Evolutionary conservation across 2,329 filamentous ascomycete genomes (phyloP).

Genomic region (Emergomyces africanus): DNA sequence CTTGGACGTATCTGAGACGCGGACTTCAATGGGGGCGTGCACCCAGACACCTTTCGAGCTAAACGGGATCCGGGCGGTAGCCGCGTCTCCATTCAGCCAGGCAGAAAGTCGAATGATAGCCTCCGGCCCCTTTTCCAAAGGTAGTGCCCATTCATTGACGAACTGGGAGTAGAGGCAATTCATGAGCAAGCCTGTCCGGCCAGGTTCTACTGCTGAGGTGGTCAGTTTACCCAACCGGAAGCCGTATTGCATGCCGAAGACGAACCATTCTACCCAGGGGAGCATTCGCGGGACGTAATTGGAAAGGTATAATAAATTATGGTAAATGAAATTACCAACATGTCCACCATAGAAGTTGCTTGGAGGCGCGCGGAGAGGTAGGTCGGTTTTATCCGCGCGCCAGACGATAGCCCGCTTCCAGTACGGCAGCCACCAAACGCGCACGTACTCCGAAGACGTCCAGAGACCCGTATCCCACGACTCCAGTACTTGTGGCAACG

Average conservation of each 20-base stretch:
- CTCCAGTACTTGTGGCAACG: constrained; percentile 54
- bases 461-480: constrained; percentile 65
- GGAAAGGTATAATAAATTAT: constrained; percentile 71
- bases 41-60: constrained; percentile 68
- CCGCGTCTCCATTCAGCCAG: constrained; percentile 68
- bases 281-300: constrained; percentile 67
- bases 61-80: constrained; percentile 64
- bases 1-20: constrained; percentile 57
- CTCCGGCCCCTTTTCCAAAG: constrained; percentile 73
- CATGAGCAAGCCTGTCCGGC: constrained; percentile 73
- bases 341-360: constrained; percentile 67
- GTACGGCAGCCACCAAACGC: constrained; percentile 98
- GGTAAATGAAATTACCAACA: constrained; percentile 81
- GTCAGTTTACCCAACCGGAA: constrained; percentile 55
- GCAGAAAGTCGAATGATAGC: constrained; percentile 69
- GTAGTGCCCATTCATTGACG: constrained; percentile 96
- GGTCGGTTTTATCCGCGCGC: constrained; percentile 67
- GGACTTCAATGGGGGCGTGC: constrained; percentile 86
- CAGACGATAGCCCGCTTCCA: constrained; percentile 78
- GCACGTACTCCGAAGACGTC: constrained; percentile 74
- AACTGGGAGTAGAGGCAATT: constrained; percentile 98
- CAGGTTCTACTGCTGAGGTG: constrained; percentile 66
- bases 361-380: constrained; percentile 46
- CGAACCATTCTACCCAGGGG: constrained; percentile 88
- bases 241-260: constrained; percentile 96